Evolutionary conservation across 176 grass and related monocot species (phyloP).

Genomic region (Otatea glauca): DNA sequence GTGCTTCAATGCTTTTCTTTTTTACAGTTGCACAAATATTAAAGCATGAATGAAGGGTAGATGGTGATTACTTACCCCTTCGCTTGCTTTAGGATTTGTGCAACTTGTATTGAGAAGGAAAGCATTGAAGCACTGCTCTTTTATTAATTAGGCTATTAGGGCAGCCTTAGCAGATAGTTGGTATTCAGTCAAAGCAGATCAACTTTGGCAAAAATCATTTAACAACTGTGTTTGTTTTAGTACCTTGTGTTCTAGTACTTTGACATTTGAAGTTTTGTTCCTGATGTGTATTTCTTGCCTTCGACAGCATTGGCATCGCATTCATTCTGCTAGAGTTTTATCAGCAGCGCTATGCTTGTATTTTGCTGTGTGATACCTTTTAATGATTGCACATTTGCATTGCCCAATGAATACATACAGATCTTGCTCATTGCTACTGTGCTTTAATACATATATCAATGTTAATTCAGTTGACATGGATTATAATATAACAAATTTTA

Average conservation of each 20-base stretch:
- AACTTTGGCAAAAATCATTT: background rate
- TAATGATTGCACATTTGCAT: constrained; percentile 16
- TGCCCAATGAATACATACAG: background rate
- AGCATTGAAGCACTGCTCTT: too few species aligned
- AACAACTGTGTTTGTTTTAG: constrained; percentile 16
- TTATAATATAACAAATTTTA: constrained; percentile 37
- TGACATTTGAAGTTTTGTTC: constrained; percentile 12
- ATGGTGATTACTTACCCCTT: too few species aligned
- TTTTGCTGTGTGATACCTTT: constrained; percentile 32
- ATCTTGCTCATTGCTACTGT: constrained; percentile 11
- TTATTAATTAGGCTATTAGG: constrained; percentile 7
- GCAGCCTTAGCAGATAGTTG: constrained; percentile 21
- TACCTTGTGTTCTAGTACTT: constrained; percentile 20
- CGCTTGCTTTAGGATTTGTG: too few species aligned
- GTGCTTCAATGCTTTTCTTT: too few species aligned
- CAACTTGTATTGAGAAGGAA: too few species aligned
- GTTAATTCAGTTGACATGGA: constrained; percentile 36
- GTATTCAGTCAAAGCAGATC: background rate
- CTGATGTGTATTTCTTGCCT: background rate
- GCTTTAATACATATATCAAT: constrained; percentile 31
- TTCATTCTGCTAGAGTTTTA: constrained; percentile 28
- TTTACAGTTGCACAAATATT: too few species aligned
- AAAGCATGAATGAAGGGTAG: too few species aligned
- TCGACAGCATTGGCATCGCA: background rate
- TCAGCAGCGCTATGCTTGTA: constrained; percentile 28